Conservation (phyloP, 345 rosid species). For the Geranium rotundifolium region DNA sequence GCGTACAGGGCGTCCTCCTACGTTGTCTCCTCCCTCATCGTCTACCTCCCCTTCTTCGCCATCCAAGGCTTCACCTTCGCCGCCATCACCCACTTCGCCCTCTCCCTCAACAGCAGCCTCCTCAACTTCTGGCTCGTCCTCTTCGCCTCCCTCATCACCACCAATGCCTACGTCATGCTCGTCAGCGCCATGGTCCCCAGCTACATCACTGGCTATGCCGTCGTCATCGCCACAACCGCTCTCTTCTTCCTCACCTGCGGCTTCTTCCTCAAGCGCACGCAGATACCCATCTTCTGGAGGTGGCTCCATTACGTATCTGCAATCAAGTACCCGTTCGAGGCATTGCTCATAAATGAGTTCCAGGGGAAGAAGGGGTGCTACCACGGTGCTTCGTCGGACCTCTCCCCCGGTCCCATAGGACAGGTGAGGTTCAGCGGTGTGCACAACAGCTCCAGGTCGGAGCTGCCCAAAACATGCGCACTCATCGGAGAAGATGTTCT, state of each 20-base stretch:
- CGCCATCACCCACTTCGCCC: conserved; percentile 20
- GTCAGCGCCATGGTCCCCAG: conserved; percentile 61
- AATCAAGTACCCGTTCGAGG: conserved; percentile 59
- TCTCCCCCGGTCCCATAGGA: conserved; percentile 52
- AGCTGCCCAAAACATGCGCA: conserved; percentile 6
- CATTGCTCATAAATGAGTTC: conserved; percentile 43
- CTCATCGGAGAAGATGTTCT: conserved; percentile 45
- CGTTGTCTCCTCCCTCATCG: conserved; percentile 43
- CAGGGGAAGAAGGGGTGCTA: conserved; percentile 23
- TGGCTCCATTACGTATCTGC: conserved; percentile 62
- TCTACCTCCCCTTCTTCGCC: conserved; percentile 55
- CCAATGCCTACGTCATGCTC: conserved; percentile 57
- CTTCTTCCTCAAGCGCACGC: conserved; percentile 34
- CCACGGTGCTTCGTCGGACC: conserved; percentile 16
- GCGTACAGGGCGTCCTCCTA: conserved; percentile 60
- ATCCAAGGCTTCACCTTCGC: conserved; percentile 54
- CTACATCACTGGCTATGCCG: conserved; percentile 50
- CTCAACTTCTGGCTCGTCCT: conserved; percentile 45
- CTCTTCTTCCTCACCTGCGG: conserved; percentile 60
- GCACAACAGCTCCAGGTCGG: conserved; percentile 6
- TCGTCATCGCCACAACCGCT: conserved; percentile 55
- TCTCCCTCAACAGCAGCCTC: conserved; percentile 28
- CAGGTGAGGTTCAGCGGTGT: conserved; percentile 14
- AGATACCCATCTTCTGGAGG: conserved; percentile 40
- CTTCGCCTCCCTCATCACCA: conserved; percentile 42